These are phyloP conservation scores for Physaria fendleri DNA, from an alignment of 345 rosid species.

Conservation along the genomic window DNA sequence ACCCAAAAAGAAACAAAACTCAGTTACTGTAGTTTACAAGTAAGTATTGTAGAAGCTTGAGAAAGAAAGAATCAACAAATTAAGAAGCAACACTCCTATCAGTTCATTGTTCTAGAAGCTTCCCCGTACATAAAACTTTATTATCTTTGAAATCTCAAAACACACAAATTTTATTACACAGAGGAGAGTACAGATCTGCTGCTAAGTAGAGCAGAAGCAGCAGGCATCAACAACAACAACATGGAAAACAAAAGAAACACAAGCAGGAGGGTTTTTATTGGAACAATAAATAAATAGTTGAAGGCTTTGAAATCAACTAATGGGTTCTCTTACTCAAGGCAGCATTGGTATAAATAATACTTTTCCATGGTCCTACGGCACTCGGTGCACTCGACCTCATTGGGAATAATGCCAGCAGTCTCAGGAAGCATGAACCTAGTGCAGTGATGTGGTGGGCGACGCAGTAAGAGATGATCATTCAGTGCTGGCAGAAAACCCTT, in stretches of 20 bases:
- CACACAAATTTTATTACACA: constrained; percentile 24
- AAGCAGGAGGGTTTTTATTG: constrained; percentile 10
- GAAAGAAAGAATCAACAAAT: background rate
- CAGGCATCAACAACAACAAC: background rate
- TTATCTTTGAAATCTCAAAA: constrained; percentile 4
- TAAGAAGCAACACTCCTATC: background rate
- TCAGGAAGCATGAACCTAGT: constrained; percentile 46
- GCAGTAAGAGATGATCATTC: constrained; percentile 35
- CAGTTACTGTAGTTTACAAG: background rate
- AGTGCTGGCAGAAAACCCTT: constrained; percentile 46
- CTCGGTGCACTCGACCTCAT: constrained; percentile 49
- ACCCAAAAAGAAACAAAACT: background rate
- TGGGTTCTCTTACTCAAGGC: constrained; percentile 33
- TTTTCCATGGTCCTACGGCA: constrained; percentile 55
- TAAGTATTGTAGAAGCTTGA: background rate
- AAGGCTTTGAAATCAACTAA: background rate
- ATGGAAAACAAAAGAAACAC: background rate
- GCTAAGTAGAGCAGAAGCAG: background rate
- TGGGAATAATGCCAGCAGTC: constrained; percentile 44
- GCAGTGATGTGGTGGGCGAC: constrained; percentile 53
- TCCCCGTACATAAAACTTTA: background rate
- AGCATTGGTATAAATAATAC: constrained; percentile 56
- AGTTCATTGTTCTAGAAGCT: background rate
- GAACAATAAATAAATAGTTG: constrained; percentile 12
- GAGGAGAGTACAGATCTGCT: too few relatives aligned